Evolutionary conservation across 208 protist species (phyloP).

Genomic region (Leptomonas seymouri): DNA sequence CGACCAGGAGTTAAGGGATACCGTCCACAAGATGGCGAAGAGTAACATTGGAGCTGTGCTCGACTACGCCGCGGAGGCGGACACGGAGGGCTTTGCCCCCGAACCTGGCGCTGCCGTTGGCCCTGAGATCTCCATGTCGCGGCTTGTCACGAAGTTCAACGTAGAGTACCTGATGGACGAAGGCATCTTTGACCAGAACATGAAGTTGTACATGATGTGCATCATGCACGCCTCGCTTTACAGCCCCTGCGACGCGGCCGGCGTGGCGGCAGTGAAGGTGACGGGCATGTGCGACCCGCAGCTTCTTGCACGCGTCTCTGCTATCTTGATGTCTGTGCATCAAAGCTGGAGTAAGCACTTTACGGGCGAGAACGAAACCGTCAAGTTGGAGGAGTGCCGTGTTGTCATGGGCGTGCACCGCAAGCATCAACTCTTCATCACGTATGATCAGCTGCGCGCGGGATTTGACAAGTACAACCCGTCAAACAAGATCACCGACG

Average conservation of each 20-base stretch:
- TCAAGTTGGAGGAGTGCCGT: conserved; percentile 88
- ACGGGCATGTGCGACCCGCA: conserved; percentile 92
- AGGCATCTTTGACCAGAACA: conserved; percentile 87
- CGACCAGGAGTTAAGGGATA: conserved; percentile 80
- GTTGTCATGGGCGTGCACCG: conserved; percentile 76
- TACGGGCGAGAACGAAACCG: conserved; percentile 55
- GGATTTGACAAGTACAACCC: conserved; percentile 50
- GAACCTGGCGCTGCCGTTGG: conserved; percentile 47
- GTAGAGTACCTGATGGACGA: conserved; percentile 76
- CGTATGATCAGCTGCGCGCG: conserved; percentile 64
- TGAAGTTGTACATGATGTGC: conserved; percentile 92
- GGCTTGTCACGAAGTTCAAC: conserved; percentile 61
- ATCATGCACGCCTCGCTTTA: conserved; percentile 88
- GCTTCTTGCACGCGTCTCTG: conserved; percentile 88
- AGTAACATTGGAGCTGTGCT: conserved; percentile 91
- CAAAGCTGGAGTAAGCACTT: conserved; percentile 84
- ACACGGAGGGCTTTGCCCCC: conserved; percentile 73
- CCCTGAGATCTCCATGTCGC: conserved; percentile 74
- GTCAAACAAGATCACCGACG: conserved; percentile 44
- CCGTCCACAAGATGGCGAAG: conserved; percentile 67
- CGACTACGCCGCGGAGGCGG: conserved; percentile 95
- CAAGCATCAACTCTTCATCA: conserved; percentile 69
- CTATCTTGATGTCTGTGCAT: conserved; percentile 88
- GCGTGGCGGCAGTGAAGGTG: conserved; percentile 91
- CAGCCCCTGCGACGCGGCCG: conserved; percentile 53